Evolutionary conservation across 441 rosid genomes (phyloP).

Genomic region (Corymbia citriodora): DNA sequence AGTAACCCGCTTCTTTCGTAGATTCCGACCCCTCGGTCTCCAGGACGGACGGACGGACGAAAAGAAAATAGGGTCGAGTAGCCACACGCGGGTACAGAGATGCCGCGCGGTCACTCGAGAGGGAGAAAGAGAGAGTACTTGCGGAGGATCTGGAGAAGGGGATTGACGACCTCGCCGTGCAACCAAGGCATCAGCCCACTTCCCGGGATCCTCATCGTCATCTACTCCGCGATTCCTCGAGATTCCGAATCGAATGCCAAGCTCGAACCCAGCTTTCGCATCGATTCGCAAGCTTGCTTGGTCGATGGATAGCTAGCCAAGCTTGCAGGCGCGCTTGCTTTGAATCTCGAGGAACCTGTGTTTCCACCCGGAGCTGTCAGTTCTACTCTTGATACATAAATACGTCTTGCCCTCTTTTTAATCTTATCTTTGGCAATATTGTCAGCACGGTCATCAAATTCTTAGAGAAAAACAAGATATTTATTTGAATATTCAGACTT

Average conservation of each 20-base stretch:
- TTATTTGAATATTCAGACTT: too few species aligned
- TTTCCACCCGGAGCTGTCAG: background rate
- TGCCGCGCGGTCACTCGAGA: background rate
- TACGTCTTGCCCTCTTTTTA: background rate
- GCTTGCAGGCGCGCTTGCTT: background rate
- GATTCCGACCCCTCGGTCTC: background rate
- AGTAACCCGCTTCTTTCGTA: background rate
- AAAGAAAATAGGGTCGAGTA: too few species aligned
- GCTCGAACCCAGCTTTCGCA: background rate
- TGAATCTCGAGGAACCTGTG: background rate
- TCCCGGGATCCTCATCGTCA: constrained; percentile 24
- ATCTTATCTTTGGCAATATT: background rate
- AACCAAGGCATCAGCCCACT: constrained; percentile 46
- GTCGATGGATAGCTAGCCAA: background rate
- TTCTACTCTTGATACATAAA: background rate
- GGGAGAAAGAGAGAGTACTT: constrained; percentile 26
- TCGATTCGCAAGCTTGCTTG: background rate
- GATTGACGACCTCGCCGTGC: constrained; percentile 53
- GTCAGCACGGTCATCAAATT: background rate
- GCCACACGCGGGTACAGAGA: too few species aligned
- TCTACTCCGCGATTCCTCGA: background rate
- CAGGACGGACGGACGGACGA: too few species aligned
- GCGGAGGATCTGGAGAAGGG: constrained; percentile 69
- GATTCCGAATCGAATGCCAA: background rate
- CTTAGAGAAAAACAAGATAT: too few species aligned